Conservation (phyloP, 345 rosid genomes). For the Murraya koenigii region DNA sequence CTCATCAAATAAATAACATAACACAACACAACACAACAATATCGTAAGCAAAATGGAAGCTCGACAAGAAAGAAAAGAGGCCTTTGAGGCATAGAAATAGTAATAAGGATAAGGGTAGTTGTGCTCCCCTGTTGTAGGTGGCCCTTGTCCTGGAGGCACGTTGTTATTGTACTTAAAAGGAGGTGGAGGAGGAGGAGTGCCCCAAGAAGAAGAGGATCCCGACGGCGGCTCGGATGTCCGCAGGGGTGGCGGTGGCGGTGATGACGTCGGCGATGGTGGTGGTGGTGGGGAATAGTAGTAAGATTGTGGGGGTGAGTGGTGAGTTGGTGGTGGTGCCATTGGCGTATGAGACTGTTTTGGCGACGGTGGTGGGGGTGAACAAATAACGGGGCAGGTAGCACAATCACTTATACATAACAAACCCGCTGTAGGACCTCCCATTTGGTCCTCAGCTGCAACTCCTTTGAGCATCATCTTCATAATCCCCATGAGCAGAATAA, state of each 20-base stretch:
- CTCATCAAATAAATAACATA: not conserved
- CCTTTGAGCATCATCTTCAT: conserved; percentile 17
- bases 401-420: conserved; percentile 46
- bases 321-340: conserved; percentile 24
- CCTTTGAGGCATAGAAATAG: conserved; percentile 47
- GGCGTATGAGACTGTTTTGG: not conserved
- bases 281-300: conserved; percentile 24
- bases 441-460: conserved; percentile 23
- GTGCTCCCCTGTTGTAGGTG: conserved; percentile 27
- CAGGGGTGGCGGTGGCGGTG: not conserved
- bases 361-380: conserved; percentile 38
- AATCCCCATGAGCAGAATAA: conserved; percentile 16
- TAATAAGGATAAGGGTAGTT: conserved; percentile 54
- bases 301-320: conserved; percentile 23
- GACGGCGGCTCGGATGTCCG: conserved; percentile 6
- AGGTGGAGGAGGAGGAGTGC: conserved; percentile 52
- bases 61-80: conserved; percentile 21
- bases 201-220: conserved; percentile 8
- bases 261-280: not conserved
- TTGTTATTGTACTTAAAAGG: conserved; percentile 30
- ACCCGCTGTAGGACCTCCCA: conserved; percentile 23
- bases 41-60: conserved; percentile 3
- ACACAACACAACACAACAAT: conserved; percentile 5
- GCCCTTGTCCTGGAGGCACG: conserved; percentile 28
- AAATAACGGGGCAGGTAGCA: conserved; percentile 41